These are phyloP conservation scores for Stagonosporopsis chrysanthemi DNA, from an alignment of 2,329 filamentous ascomycete species.

Conservation along the genomic window DNA sequence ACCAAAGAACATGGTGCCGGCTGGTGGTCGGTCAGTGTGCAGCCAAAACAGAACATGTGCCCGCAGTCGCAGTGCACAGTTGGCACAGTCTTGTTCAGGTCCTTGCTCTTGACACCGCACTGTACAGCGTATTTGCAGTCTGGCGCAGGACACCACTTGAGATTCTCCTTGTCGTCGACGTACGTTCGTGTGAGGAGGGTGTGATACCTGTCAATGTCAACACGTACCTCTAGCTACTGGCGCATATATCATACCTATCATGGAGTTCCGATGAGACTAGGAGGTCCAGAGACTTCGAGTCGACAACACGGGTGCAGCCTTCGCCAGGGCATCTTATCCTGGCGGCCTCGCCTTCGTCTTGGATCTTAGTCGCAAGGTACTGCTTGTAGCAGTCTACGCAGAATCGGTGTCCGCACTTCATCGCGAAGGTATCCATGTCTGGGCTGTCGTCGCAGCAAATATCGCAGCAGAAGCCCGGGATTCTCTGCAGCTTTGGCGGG, in stretches of 20 bases:
- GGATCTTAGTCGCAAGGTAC: constrained; percentile 91
- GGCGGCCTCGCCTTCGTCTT: constrained; percentile 92
- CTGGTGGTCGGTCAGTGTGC: constrained; percentile 87
- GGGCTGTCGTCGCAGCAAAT: constrained; percentile 93
- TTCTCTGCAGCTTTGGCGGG: constrained; percentile 71
- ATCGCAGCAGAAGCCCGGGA: constrained; percentile 85
- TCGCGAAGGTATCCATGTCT: constrained; percentile 82
- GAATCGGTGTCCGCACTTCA: constrained; percentile 94
- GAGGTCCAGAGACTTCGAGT: constrained; percentile 84
- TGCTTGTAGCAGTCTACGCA: constrained; percentile 92
- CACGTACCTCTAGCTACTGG: background rate
- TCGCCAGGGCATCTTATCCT: constrained; percentile 92
- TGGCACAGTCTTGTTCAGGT: constrained; percentile 83
- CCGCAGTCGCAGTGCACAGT: constrained; percentile 87
- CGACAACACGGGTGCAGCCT: constrained; percentile 86
- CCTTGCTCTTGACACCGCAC: constrained; percentile 85
- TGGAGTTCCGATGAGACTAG: constrained; percentile 68
- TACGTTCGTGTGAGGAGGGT: constrained; percentile 91
- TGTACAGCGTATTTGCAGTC: constrained; percentile 94
- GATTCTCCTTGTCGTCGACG: constrained; percentile 92
- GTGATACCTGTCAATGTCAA: constrained; percentile 69
- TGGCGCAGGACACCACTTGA: constrained; percentile 98
- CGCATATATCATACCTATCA: constrained; percentile 56
- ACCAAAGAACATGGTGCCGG: constrained; percentile 90
- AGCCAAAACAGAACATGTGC: constrained; percentile 94